These are phyloP conservation scores for Hypericum androsaemum DNA, from an alignment of 345 rosid species.

Conservation along the genomic window DNA sequence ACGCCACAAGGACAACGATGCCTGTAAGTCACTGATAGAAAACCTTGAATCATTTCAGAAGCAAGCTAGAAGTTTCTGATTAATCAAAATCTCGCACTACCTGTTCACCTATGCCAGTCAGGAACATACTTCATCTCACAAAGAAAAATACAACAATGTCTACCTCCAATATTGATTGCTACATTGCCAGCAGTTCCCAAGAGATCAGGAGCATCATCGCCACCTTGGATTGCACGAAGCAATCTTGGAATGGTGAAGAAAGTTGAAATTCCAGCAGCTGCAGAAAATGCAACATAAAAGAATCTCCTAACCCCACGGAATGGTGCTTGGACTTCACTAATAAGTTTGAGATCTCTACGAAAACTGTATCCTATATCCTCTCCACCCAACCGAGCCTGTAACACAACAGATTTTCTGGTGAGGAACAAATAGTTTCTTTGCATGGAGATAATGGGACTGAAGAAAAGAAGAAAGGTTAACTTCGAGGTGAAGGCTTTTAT, in stretches of 20 bases:
- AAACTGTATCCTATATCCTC: conserved; percentile 86
- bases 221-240: conserved; percentile 54
- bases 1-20: conserved; percentile 59
- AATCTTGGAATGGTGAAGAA: conserved; percentile 81
- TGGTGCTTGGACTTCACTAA: conserved; percentile 96
- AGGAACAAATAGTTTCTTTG: conserved; percentile 3
- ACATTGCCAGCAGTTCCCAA: conserved; percentile 69
- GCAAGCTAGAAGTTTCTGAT: conserved; percentile 9
- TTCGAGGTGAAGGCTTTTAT: no score
- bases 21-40: conserved; percentile 73
- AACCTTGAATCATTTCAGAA: conserved; percentile 46
- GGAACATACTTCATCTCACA: neutral
- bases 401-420: conserved; percentile 10
- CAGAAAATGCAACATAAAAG: conserved; percentile 63
- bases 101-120: neutral
- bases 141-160: neutral
- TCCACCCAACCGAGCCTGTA: conserved; percentile 89
- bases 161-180: conserved; percentile 87
- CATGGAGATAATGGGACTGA: neutral
- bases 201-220: conserved; percentile 76
- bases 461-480: neutral
- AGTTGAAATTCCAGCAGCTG: conserved; percentile 88
- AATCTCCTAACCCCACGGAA: conserved; percentile 86
- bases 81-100: neutral
- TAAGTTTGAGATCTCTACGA: conserved; percentile 87